Conservation (phyloP, 768 basidiomycete genomes). For the Mycena pura region DNA sequence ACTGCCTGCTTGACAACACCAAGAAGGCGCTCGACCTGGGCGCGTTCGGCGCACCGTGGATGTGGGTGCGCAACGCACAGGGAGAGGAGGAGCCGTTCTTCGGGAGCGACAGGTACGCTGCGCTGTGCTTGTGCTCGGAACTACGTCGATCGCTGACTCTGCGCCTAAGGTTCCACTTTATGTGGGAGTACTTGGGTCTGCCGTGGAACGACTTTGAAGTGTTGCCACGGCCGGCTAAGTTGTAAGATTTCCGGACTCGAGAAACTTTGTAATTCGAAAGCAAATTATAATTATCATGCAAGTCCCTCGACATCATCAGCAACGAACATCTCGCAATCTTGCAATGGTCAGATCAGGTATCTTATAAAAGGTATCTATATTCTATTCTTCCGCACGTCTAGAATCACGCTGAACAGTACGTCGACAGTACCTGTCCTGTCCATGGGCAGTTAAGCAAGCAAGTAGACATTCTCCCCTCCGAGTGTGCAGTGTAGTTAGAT, state of each 20-base stretch:
- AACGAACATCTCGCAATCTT: no score
- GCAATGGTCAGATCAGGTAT: no score
- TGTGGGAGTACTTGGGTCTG: constrained; percentile 26
- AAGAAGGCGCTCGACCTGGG: constrained; percentile 26
- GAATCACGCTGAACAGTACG: no score
- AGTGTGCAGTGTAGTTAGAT: no score
- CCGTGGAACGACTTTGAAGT: constrained; percentile 27
- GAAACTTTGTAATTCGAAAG: neutral
- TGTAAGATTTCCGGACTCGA: neutral
- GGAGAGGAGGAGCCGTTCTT: constrained; percentile 29
- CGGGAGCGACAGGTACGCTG: constrained; percentile 30
- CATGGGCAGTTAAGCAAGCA: no score
- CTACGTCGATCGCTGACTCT: neutral
- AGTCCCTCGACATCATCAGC: no score
- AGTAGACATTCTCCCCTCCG: no score
- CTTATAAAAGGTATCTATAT: no score
- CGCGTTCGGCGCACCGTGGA: constrained; percentile 30
- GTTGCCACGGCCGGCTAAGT: constrained; percentile 6
- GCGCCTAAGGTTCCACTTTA: constrained; percentile 23
- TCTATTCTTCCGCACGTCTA: no score
- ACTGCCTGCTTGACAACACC: constrained; percentile 21
- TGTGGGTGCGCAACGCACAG: constrained; percentile 24
- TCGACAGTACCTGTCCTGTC: no score
- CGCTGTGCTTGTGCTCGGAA: neutral
- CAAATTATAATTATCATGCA: no score